Conservation (phyloP, 2,329 filamentous ascomycete genomes). For the Exophiala lecanii-corni region DNA sequence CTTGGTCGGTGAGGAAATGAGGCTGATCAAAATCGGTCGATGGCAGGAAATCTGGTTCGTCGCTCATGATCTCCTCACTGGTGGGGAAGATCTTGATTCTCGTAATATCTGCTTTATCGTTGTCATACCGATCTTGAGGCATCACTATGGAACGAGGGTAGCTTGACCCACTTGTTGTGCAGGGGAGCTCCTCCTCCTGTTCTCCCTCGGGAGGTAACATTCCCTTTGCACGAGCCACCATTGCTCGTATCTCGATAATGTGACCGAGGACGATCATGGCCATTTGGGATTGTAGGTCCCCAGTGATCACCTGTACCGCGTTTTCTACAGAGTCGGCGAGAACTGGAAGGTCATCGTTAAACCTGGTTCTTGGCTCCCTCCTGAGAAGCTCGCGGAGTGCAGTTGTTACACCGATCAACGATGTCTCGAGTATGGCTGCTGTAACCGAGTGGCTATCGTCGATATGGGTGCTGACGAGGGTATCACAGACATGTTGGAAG, state of each 20-base stretch:
- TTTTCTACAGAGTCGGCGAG: conserved; percentile 17
- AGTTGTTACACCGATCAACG: conserved; percentile 18
- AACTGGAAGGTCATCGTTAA: conserved; percentile 26
- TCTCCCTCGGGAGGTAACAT: conserved; percentile 4
- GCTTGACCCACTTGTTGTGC: not conserved
- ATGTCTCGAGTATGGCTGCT: conserved; percentile 16
- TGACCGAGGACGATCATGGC: conserved; percentile 4
- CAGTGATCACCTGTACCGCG: conserved; percentile 1
- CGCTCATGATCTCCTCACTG: conserved; percentile 31
- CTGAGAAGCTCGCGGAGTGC: conserved; percentile 26
- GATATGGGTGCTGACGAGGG: conserved; percentile 2
- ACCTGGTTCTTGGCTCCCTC: conserved; percentile 14
- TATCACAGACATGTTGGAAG: conserved; percentile 28
- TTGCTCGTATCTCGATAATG: conserved; percentile 10
- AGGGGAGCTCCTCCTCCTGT: not conserved
- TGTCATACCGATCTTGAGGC: conserved; percentile 15
- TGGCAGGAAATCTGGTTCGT: conserved; percentile 9
- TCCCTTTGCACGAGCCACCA: conserved; percentile 13
- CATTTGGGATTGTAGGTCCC: conserved; percentile 26
- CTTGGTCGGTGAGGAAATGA: conserved; percentile 8
- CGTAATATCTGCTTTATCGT: conserved; percentile 25
- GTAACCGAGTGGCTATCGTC: conserved; percentile 10
- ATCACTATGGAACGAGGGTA: conserved; percentile 4
- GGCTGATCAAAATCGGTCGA: conserved; percentile 4
- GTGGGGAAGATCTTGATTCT: not conserved